A percentile compares a stretch with the other conserved stretches of the same genome.
These are phyloP conservation scores for Quercus rubra DNA, from an alignment of 306 rosid species.

Conservation along the genomic window DNA sequence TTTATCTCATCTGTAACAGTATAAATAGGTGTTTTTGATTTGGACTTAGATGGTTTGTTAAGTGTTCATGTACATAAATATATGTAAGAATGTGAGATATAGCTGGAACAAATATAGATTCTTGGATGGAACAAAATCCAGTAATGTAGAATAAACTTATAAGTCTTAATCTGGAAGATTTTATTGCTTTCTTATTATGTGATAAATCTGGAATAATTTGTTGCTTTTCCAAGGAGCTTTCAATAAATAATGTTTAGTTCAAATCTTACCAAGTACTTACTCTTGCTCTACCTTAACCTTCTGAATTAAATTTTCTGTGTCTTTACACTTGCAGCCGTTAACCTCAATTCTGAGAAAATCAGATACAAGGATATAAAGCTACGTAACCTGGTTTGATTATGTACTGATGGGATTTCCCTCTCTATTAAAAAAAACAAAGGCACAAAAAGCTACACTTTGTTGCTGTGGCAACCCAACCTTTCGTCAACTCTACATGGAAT, in stretches of 20 bases:
- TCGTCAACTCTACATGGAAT: neutral
- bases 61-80: conserved; percentile 36
- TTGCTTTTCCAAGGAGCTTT: conserved; percentile 1
- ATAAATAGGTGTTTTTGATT: conserved; percentile 36
- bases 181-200: neutral
- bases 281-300: too few species aligned
- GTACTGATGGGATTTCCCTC: neutral
- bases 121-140: conserved; percentile 31
- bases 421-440: neutral
- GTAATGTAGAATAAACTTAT: conserved; percentile 19
- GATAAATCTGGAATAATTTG: neutral
- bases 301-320: too few species aligned
- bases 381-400: too few species aligned
- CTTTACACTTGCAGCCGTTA: neutral
- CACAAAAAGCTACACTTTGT: too few species aligned
- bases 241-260: neutral
- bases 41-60: conserved; percentile 28
- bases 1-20: conserved; percentile 15
- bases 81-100: conserved; percentile 30
- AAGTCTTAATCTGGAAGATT: conserved; percentile 21
- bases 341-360: neutral
- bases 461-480: neutral
- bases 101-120: conserved; percentile 27
- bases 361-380: neutral
- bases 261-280: too few species aligned